phyloP scores from a whole-genome alignment of 768 basidiomycete species.

The Pleurotus tuber-regium region DNA sequence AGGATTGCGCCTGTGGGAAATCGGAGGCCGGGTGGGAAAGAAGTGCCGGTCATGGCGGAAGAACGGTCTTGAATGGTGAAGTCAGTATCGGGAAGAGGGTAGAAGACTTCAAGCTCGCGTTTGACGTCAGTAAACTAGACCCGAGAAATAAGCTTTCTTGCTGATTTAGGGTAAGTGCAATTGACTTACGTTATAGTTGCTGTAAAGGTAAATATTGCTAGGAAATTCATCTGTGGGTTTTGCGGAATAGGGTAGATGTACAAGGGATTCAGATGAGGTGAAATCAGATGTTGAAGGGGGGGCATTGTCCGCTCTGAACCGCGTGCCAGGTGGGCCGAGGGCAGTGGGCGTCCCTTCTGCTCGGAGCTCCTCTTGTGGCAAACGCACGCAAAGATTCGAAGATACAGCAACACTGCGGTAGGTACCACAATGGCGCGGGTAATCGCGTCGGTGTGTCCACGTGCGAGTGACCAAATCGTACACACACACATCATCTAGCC shows the following conservation, averaged over 20 bases:
- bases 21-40: constrained; percentile 90
- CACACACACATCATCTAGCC: constrained; percentile 91
- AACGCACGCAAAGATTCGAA: constrained; percentile 61
- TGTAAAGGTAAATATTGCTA: constrained; percentile 87
- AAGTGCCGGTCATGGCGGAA: constrained; percentile 70
- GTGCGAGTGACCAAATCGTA: constrained; percentile 71
- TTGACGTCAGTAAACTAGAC: constrained; percentile 89
- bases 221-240: constrained; percentile 71
- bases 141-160: constrained; percentile 13
- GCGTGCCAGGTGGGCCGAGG: constrained; percentile 54
- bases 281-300: constrained; percentile 40
- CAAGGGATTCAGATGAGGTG: constrained; percentile 57
- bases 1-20: constrained; percentile 95
- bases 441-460: constrained; percentile 81
- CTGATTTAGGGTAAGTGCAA: constrained; percentile 5
- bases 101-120: constrained; percentile 90
- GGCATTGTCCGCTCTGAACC: constrained; percentile 52
- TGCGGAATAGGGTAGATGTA: constrained; percentile 77
- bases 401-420: constrained; percentile 93
- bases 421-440: constrained; percentile 93
- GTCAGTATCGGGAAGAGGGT: constrained; percentile 71
- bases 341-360: constrained; percentile 36
- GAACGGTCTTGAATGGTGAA: constrained; percentile 84
- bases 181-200: constrained; percentile 86
- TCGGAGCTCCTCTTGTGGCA: constrained; percentile 60